Evolutionary conservation across 139 green algal species (phyloP).

Genomic region (Tetradesmus lagerheimii): DNA sequence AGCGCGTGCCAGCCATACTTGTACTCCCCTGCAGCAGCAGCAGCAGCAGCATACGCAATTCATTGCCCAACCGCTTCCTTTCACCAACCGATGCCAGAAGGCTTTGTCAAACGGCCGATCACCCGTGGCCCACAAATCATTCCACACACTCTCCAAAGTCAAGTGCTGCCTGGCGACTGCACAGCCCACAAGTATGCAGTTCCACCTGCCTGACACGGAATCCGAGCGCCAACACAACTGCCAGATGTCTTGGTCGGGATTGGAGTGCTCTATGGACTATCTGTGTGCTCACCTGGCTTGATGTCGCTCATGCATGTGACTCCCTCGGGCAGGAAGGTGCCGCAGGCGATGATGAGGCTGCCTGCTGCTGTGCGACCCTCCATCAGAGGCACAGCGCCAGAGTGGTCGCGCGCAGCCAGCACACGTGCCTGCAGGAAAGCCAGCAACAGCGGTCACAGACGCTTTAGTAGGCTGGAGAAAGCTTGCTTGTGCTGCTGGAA

Average conservation of each 20-base stretch:
- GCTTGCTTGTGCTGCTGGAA: no score
- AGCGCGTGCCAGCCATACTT: slow-evolving; percentile 65
- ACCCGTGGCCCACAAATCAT: no score
- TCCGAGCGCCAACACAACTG: no score
- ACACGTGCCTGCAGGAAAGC: slow-evolving; percentile 54
- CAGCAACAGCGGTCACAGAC: neutral
- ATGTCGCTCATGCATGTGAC: slow-evolving; percentile 55
- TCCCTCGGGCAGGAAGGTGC: slow-evolving; percentile 49
- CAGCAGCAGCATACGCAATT: neutral
- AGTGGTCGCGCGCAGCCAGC: slow-evolving; percentile 62
- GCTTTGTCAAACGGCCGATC: no score
- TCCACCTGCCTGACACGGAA: neutral
- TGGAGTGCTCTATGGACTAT: no score
- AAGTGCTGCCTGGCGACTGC: no score
- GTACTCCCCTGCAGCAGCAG: slow-evolving; percentile 45
- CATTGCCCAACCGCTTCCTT: no score
- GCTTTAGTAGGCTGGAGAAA: no score
- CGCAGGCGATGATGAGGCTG: slow-evolving; percentile 57
- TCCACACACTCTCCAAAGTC: no score
- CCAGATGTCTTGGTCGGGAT: neutral
- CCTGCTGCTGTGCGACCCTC: slow-evolving; percentile 54
- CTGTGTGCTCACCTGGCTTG: slow-evolving; percentile 39
- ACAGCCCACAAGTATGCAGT: neutral
- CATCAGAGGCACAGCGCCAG: slow-evolving; percentile 52
- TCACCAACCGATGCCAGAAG: no score